A percentile compares a stretch with the other conserved stretches of the same genome.
Conservation (phyloP, 1,284 basidiomycete genomes). For the Apiotrichum veenhuisii region DNA sequence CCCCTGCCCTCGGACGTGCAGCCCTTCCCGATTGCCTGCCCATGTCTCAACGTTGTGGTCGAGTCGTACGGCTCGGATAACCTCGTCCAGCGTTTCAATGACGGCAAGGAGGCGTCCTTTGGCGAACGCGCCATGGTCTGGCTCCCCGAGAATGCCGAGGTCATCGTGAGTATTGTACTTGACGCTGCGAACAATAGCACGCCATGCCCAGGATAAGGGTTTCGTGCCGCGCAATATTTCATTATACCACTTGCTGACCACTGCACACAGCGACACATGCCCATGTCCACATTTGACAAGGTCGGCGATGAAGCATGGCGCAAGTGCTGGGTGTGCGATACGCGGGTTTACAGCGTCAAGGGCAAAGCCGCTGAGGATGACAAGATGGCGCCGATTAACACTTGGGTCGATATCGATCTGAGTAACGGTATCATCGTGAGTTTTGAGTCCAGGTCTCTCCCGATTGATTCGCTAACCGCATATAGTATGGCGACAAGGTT, state of each 20-base stretch:
- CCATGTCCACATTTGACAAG: slow-evolving; percentile 14
- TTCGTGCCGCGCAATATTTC: too few relatives aligned
- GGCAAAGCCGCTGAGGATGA: slow-evolving; percentile 18
- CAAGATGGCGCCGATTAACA: slow-evolving; percentile 18
- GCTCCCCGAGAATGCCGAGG: slow-evolving; percentile 18
- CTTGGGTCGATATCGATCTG: slow-evolving; percentile 32
- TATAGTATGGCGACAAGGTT: slow-evolving; percentile 29
- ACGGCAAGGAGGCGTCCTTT: slow-evolving; percentile 5
- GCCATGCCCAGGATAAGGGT: too few relatives aligned
- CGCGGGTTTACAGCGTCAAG: slow-evolving; percentile 23
- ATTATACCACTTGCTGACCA: too few relatives aligned
- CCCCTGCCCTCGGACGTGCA: slow-evolving; percentile 22
- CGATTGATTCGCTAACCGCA: background rate
- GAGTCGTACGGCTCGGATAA: slow-evolving; percentile 17
- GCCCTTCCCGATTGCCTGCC: slow-evolving; percentile 30
- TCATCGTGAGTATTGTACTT: slow-evolving; percentile 12
- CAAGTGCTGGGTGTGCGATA: slow-evolving; percentile 39
- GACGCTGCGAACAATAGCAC: too few relatives aligned
- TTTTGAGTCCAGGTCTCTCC: background rate
- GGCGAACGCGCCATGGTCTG: slow-evolving; percentile 9
- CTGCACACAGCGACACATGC: slow-evolving; percentile 2
- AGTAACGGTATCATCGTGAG: slow-evolving; percentile 33
- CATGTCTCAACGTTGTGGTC: slow-evolving; percentile 34
- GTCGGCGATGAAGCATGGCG: slow-evolving; percentile 26
- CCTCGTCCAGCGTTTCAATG: slow-evolving; percentile 1